Base-by-base conservation (phyloP, 306 rosid genomes). In the Psophocarpus tetragonolobus region DNA sequence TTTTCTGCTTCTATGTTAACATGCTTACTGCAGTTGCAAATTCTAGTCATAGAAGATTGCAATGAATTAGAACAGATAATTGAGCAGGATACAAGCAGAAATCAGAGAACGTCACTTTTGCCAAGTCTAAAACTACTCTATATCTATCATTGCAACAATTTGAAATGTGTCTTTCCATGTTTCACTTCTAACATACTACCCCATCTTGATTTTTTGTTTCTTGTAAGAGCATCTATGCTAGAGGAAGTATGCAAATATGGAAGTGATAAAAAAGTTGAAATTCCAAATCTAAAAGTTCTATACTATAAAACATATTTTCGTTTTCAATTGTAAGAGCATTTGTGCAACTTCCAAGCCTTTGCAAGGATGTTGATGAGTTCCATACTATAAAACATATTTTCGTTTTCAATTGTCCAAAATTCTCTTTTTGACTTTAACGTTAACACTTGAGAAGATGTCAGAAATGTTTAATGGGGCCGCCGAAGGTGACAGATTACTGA, bases 381-480 rank as follows among this genome's bases (percentile, higher is more conserved):
- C 53, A 1, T 0, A n/a, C 0, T 4, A 9, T n/a, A n/a, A 14
- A 44, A 14, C 9, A 1, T 47, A 1, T 3, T n/a, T n/a, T 1
- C 3, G 53, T 47, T 8, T 1, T 15, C 9, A 47, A 47, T 47
- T n/a, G 53, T n/a, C 53, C 53, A n/a, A 47, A 47, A 47, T 8
- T 47, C 6, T 47, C 21, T 18, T n/a, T n/a, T 47, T 47, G 0
- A 15, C 21, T n/a, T 47, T 21, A n/a, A 5, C 45, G 2, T 39
- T 39, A 39, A 1, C 53, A 2, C 53, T 10, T n/a, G 9, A 5
- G 0, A 47, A 21, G 6, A 1, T n/a, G 3, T 0, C 0, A 1
- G 1, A 47, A 5, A 5, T 1, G 5, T 0, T 0, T 47, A 0
- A 6, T 1, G 9, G 39, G 1, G 3, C 2, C 6, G 0, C 6